phyloP scores from a whole-genome alignment of 805 yeast genomes.

The Wickerhamomyces chambardii region DNA sequence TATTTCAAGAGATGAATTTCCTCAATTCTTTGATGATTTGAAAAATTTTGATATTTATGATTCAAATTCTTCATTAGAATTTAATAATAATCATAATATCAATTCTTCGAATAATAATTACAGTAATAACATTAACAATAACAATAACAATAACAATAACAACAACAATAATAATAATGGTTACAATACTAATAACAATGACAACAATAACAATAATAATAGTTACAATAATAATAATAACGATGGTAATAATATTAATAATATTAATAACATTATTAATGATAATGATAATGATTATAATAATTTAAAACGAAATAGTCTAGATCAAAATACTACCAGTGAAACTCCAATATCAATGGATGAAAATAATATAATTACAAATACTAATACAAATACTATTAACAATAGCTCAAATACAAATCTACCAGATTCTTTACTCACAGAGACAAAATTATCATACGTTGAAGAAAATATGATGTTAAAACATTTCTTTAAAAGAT shows the following conservation, averaged over 20 bases:
- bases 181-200: background rate
- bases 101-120: too few species aligned
- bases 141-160: background rate
- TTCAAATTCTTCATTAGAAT: background rate
- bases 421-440: background rate
- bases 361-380: background rate
- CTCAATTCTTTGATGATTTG: slow-evolving; percentile 8
- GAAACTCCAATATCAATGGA: background rate
- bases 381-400: background rate
- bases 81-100: too few species aligned
- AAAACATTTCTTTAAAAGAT: slow-evolving; percentile 44
- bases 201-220: background rate
- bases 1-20: slow-evolving; percentile 7
- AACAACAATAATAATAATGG: background rate
- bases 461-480: slow-evolving; percentile 46
- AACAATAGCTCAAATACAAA: background rate
- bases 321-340: background rate
- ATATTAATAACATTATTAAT: background rate
- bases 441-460: slow-evolving; percentile 18
- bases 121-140: too few species aligned
- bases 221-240: background rate
- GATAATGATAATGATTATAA: background rate
- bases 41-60: background rate
- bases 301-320: too few species aligned
- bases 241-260: background rate